Evolutionary conservation across 768 basidiomycete genomes (phyloP), one percentile per base, ranked within the genome.

Genomic region (Russula sp.): DNA sequence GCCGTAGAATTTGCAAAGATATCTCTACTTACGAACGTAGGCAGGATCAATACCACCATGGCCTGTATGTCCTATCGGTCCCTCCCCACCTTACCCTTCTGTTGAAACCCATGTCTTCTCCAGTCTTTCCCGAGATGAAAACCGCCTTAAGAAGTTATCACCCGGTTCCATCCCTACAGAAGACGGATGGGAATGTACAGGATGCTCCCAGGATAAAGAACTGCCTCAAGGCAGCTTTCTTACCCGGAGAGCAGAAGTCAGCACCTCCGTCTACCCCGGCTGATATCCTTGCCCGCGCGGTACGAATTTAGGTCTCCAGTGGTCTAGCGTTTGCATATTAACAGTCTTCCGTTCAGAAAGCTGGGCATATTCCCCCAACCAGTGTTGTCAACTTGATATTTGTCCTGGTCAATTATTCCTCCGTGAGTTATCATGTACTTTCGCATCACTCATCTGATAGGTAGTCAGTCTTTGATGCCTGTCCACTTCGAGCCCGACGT

Each of bases 51-150:
- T 70, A 95, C 93, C 42, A 94, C 93, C 36, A 86, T 93, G 83
- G 91, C 91, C 55, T 87, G 84, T 88, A 74, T 76, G 85, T 73
- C 63, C 58, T 63, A 49, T 60, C 13, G 11, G 25, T 29, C 29
- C 34, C 35, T 52, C 45, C 41, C 46, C 25, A 39, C 55, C 56
- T 20, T 47, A 20, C 42, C 58, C 49, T 55, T 55, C 65, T 60
- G 60, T 59, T 58, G 57, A 50, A 46, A 48, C 47, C 39, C 22
- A 39, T 41, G 42, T 58, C 65, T 55, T 46, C 58, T 56, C 45
- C 70, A 92, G 90, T 94, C 76, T 93, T 92, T 72, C 90, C 90
- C 59, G 90, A 93, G 77, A 93, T 94, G 92, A 89, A 90, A 73
- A 94, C 93, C 6, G 88, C 90, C 20, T 76, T 94, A 58, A 78